A percentile compares a stretch with the other conserved stretches of the same genome.
These are phyloP conservation scores for Alternaria sp. DNA, from an alignment of 2,329 filamentous ascomycete genomes.

Conservation along the genomic window DNA sequence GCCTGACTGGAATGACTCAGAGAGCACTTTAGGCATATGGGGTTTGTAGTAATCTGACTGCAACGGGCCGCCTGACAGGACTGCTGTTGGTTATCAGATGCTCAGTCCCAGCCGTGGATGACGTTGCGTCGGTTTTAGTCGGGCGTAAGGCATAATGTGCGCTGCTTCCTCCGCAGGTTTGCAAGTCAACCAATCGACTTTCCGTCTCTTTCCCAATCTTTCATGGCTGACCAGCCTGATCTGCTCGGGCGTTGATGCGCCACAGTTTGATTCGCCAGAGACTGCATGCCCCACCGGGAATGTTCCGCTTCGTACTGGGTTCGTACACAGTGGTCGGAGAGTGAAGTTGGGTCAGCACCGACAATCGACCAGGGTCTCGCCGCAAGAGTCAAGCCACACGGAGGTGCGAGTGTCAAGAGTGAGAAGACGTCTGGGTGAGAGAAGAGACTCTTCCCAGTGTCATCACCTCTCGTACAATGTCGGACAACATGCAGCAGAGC, in stretches of 20 bases:
- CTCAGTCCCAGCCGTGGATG: background rate
- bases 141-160: background rate
- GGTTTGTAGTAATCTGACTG: background rate
- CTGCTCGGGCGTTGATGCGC: background rate
- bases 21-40: background rate
- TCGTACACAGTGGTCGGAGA: background rate
- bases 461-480: slow-evolving; percentile 25
- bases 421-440: background rate
- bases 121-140: background rate
- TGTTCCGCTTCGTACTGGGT: background rate
- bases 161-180: background rate
- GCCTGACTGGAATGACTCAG: background rate
- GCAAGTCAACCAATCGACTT: background rate
- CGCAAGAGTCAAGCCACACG: slow-evolving; percentile 8
- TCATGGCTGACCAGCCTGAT: background rate
- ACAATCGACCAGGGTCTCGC: slow-evolving; percentile 11
- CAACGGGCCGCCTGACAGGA: background rate
- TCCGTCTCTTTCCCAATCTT: background rate
- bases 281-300: background rate
- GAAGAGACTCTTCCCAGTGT: background rate
- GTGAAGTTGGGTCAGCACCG: slow-evolving; percentile 6
- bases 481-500: slow-evolving; percentile 28
- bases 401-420: slow-evolving; percentile 1
- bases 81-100: background rate
- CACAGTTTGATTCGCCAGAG: background rate